These are phyloP conservation scores for Eucalyptus sp. DNA, from an alignment of 345 rosid genomes.

Conservation along the genomic window DNA sequence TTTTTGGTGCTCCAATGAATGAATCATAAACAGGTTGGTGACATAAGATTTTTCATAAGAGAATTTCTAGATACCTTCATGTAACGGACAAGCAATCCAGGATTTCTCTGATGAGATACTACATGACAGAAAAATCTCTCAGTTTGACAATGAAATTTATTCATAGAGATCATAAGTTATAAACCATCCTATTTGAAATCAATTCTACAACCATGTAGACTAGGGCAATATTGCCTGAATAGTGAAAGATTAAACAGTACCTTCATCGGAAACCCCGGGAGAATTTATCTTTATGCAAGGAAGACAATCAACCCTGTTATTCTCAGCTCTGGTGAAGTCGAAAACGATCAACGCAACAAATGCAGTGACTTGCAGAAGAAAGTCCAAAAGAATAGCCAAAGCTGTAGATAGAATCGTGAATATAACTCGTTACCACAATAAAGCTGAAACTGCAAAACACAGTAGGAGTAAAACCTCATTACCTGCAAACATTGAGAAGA, in stretches of 20 bases:
- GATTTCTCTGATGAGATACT: conserved; percentile 5
- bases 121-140: background rate
- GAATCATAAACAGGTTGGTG: background rate
- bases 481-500: conserved; percentile 99
- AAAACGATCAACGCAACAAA: conserved; percentile 48
- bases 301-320: conserved; percentile 47
- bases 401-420: conserved; percentile 13
- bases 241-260: background rate
- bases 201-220: background rate
- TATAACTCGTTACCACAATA: background rate
- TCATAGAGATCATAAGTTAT: background rate
- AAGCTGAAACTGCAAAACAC: background rate
- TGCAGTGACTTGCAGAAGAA: conserved; percentile 55
- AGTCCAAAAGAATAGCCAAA: conserved; percentile 50
- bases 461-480: background rate
- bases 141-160: background rate
- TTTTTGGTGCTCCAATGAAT: background rate
- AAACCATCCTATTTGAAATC: background rate
- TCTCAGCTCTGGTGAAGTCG: conserved; percentile 39
- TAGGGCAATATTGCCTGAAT: background rate
- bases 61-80: conserved; percentile 29
- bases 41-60: background rate
- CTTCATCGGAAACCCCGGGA: conserved; percentile 19
- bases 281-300: conserved; percentile 26
- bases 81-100: conserved; percentile 35